Evolutionary conservation across 1,284 basidiomycete genomes (phyloP).

Genomic region (Ustilago lituana): DNA sequence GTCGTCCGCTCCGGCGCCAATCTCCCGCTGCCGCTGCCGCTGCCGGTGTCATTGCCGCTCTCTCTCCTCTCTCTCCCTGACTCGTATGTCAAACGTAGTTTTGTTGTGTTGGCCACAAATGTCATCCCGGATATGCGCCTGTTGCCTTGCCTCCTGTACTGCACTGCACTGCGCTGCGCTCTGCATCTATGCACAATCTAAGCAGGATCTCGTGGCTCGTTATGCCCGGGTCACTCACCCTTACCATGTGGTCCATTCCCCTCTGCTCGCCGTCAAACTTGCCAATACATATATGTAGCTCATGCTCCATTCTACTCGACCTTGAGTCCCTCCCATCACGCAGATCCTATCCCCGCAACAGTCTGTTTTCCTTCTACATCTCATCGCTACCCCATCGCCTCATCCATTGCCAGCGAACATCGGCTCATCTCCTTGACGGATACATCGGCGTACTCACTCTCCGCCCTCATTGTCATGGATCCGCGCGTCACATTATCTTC

Average conservation of each 20-base stretch:
- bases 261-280: neutral
- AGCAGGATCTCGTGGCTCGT: constrained; percentile 3
- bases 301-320: neutral
- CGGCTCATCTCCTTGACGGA: neutral
- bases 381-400: neutral
- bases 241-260: constrained; percentile 2
- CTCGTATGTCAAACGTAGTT: neutral
- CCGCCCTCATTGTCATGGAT: constrained; percentile 6
- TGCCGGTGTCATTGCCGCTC: too few species aligned
- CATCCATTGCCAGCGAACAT: neutral
- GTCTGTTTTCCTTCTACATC: too few species aligned
- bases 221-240: neutral
- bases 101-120: neutral
- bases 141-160: too few species aligned
- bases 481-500: constrained; percentile 1
- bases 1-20: neutral
- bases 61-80: neutral
- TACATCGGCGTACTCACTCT: neutral
- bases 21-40: neutral
- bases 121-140: neutral
- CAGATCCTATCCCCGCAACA: constrained; percentile 1
- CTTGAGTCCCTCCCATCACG: neutral
- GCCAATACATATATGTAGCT: neutral
- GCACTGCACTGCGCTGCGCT: neutral
- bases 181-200: neutral